Evolutionary conservation across 2,329 filamentous ascomycete species (phyloP), one percentile per base, ranked within the genome.

Genomic region (Pestalotiopsis sp.): DNA sequence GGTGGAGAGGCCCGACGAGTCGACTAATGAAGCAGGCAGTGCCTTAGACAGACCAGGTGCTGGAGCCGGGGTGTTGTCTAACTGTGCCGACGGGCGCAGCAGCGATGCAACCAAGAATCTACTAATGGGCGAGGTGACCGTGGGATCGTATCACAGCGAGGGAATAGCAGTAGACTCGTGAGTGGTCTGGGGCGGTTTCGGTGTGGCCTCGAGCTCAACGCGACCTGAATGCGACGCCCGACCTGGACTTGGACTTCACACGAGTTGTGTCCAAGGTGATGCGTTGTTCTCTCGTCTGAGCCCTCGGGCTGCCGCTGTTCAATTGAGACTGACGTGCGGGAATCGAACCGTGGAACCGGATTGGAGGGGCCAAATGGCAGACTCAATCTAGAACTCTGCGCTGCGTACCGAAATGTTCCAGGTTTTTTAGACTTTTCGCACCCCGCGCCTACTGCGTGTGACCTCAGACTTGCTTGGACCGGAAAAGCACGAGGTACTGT

Each of bases 381-480:
- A 36, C 31, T 36, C 31, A 23, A 39, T 49, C 36, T 64, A 39
- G 38, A n/a, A 17, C 17, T 20, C 36, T 23, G 27, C 39, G 31
- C 36, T 23, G 25, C 57, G 64, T 57, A 23, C 38, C 17, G 64
- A 38, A 52, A 36, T 23, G 52, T 66, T 66, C 64, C 45, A 66
- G 31, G 27, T 58, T 59, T 57, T 63, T 39, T 57, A 17, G 27
- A 25, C 39, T 64, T 62, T 66, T 66, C 59, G 41, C 64, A 67
- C 68, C 68, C 62, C 68, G 68, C 68, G 66, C 66, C 68, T 59
- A 38, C 58, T 59, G 64, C 68, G 66, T 70, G 66, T 68, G 68
- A 70, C 66, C 68, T 70, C 68, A 62, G 59, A 38, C 64, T 36
- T 64, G 66, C 64, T 67, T 57, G 45, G 45, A 41, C 31, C 64